Conservation (phyloP, 2,329 filamentous ascomycete genomes). For the Emericellopsis cladophorae region DNA sequence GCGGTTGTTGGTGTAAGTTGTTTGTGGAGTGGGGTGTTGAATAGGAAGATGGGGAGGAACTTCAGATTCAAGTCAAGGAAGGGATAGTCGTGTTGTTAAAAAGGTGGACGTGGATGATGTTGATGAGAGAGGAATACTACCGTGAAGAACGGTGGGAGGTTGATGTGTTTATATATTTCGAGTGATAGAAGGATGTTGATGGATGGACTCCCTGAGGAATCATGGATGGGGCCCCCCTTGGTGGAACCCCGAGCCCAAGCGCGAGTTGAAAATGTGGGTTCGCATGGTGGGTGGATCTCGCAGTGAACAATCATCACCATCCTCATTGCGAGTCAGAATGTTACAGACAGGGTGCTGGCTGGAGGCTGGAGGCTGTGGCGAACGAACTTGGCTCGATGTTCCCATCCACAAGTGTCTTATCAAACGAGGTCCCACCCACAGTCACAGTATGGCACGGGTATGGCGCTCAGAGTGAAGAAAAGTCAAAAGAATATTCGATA, state of each 20-base stretch:
- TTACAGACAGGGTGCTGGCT: no score
- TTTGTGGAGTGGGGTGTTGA: not conserved
- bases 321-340: no score
- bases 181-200: not conserved
- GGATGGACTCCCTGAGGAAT: not conserved
- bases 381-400: no score
- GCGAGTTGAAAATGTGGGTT: not conserved
- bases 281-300: not conserved
- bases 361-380: no score
- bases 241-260: not conserved
- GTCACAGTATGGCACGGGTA: no score
- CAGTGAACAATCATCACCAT: not conserved
- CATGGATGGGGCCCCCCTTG: not conserved
- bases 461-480: no score
- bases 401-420: no score
- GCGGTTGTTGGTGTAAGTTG: not conserved
- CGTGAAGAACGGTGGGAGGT: constrained; percentile 26
- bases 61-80: no score
- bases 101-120: constrained; percentile 4
- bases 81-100: not conserved
- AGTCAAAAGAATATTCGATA: no score
- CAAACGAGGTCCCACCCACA: no score
- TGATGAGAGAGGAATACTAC: constrained; percentile 12
- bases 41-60: not conserved
- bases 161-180: constrained; percentile 16